These are phyloP conservation scores for Pseudisothecium myosuroides DNA, from an alignment of 225 moss, liverwort and hornwort species.

Conservation along the genomic window DNA sequence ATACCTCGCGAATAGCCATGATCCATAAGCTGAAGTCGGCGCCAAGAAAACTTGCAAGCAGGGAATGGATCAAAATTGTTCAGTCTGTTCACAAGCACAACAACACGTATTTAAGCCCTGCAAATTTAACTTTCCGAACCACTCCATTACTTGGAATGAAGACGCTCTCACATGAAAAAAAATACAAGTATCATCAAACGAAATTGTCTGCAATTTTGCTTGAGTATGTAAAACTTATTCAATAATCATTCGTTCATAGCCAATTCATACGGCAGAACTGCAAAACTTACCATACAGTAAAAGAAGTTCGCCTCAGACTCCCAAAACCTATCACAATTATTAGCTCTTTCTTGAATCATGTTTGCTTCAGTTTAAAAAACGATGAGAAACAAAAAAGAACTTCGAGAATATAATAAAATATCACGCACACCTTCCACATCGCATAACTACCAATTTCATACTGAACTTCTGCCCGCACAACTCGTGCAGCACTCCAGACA, in stretches of 20 bases:
- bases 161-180: background rate
- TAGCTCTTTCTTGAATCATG: conserved; percentile 27
- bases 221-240: background rate
- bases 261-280: background rate
- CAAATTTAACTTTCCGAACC: background rate
- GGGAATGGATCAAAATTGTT: conserved; percentile 27
- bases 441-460: background rate
- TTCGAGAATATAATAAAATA: background rate
- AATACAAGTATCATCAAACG: background rate
- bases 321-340: conserved; percentile 37
- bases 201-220: background rate
- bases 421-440: background rate
- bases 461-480: background rate
- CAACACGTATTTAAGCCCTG: background rate
- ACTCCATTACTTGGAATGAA: background rate
- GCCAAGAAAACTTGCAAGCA: conserved; percentile 59
- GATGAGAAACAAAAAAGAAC: too few relatives aligned
- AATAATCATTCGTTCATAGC: background rate
- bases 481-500: background rate
- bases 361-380: conserved; percentile 23
- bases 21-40: conserved; percentile 55
- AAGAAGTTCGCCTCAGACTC: conserved; percentile 36
- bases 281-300: conserved; percentile 27
- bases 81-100: background rate
- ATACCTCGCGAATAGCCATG: conserved; percentile 50